Evolutionary conservation across 1,284 basidiomycete species (phyloP).

Genomic region (Irpex rosettiformis): DNA sequence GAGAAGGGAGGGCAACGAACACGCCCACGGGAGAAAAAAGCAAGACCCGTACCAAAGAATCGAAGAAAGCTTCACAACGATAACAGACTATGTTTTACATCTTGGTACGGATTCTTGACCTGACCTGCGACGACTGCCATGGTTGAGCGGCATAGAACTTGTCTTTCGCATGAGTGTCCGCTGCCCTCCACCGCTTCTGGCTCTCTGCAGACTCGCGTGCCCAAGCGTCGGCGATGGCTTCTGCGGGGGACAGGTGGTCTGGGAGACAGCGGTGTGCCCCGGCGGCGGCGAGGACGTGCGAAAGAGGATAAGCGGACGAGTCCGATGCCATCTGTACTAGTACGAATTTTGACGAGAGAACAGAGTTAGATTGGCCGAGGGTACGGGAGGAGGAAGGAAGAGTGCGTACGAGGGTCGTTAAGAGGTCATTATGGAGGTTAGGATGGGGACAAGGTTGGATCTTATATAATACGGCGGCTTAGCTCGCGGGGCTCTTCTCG

Average conservation of each 20-base stretch:
- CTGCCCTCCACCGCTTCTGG: constrained; percentile 53
- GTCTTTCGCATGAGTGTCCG: constrained; percentile 43
- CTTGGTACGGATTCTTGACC: constrained; percentile 14
- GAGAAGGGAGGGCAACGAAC: constrained; percentile 9
- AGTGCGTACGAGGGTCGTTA: constrained; percentile 31
- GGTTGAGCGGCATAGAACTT: constrained; percentile 27
- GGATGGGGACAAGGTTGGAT: constrained; percentile 26
- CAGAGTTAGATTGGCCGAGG: constrained; percentile 8
- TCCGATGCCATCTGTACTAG: constrained; percentile 33
- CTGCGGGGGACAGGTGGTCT: constrained; percentile 43
- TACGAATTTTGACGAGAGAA: constrained; percentile 1
- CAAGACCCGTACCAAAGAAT: constrained; percentile 1
- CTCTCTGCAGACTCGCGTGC: constrained; percentile 52
- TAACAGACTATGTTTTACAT: constrained; percentile 16
- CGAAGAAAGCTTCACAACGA: constrained; percentile 3
- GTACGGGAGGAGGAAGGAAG: constrained; percentile 9
- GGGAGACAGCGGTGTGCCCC: constrained; percentile 17
- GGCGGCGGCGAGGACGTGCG: constrained; percentile 17
- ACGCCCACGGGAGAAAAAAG: constrained; percentile 10
- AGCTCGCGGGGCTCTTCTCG: constrained; percentile 20
- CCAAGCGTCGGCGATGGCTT: constrained; percentile 67
- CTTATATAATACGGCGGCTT: constrained; percentile 29
- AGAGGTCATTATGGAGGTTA: constrained; percentile 27
- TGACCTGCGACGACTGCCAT: constrained; percentile 19
- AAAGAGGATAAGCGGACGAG: constrained; percentile 27